A percentile compares a stretch with the other conserved stretches of the same genome.
Conservation (phyloP, 2,329 filamentous ascomycete genomes). For the Penicillium sp. region DNA sequence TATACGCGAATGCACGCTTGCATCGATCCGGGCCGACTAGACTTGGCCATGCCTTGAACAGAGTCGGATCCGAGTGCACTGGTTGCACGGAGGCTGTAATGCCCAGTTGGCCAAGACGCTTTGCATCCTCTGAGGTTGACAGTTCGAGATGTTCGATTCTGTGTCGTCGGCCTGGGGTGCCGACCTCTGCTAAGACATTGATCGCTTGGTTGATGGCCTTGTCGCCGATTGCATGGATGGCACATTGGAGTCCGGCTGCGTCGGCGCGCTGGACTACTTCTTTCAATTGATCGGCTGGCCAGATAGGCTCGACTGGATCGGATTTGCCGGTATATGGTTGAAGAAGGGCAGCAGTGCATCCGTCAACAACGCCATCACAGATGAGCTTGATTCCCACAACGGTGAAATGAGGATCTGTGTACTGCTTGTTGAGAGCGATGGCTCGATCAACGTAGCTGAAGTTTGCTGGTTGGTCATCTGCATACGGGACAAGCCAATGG, state of each 20-base stretch:
- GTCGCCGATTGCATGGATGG: constrained; percentile 58
- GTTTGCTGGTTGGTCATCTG: constrained; percentile 42
- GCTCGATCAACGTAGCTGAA: constrained; percentile 51
- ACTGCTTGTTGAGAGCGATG: constrained; percentile 46
- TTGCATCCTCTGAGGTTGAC: constrained; percentile 52
- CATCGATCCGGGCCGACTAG: constrained; percentile 51
- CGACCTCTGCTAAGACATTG: constrained; percentile 47
- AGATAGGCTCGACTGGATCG: constrained; percentile 51
- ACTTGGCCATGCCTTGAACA: constrained; percentile 53
- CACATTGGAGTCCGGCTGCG: constrained; percentile 51
- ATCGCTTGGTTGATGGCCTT: constrained; percentile 51
- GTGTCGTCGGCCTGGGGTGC: constrained; percentile 48
- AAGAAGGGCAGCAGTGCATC: constrained; percentile 54
- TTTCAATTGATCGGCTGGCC: constrained; percentile 47
- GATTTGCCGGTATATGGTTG: constrained; percentile 51
- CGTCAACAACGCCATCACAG: constrained; percentile 56
- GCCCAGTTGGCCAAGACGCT: constrained; percentile 50
- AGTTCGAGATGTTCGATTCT: constrained; percentile 58
- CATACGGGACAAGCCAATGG: constrained; percentile 54
- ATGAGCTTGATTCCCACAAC: constrained; percentile 57
- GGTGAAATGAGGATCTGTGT: constrained; percentile 48
- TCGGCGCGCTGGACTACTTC: constrained; percentile 51
- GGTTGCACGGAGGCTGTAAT: constrained; percentile 49
- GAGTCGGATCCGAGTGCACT: constrained; percentile 48
- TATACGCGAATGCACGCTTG: constrained; percentile 56